Conservation (phyloP, 129 eudicot genomes). For the Centrapalus pauciflorus region DNA sequence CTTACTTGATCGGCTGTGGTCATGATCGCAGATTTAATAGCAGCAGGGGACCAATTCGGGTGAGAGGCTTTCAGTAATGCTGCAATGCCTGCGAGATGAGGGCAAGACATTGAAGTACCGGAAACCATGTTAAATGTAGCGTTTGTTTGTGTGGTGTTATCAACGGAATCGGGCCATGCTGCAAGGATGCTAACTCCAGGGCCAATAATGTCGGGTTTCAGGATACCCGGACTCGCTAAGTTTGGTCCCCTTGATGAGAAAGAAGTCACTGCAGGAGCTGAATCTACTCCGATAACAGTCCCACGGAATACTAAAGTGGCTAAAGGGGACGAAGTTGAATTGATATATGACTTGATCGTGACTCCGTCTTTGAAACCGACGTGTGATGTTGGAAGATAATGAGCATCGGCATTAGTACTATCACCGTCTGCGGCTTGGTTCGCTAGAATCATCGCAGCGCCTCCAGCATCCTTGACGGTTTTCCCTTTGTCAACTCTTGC, state of each 20-base stretch:
- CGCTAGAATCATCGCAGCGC: constrained; percentile 39
- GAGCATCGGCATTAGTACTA: constrained; percentile 30
- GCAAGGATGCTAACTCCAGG: constrained; percentile 59
- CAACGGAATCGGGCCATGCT: constrained; percentile 53
- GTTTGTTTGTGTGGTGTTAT: constrained; percentile 22
- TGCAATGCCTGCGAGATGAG: constrained; percentile 56
- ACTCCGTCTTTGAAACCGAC: constrained; percentile 27
- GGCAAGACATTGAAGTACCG: constrained; percentile 65
- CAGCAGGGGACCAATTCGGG: constrained; percentile 47
- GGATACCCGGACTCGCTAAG: constrained; percentile 43
- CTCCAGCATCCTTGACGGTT: constrained; percentile 40
- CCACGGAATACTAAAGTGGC: constrained; percentile 34
- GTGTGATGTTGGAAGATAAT: constrained; percentile 47
- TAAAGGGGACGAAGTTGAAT: constrained; percentile 27
- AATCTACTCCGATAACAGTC: constrained; percentile 32
- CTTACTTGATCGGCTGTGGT: constrained; percentile 40
- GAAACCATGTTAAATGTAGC: constrained; percentile 36
- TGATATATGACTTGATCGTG: constrained; percentile 31
- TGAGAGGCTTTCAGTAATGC: constrained; percentile 48
- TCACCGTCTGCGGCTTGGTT: constrained; percentile 11
- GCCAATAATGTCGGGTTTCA: constrained; percentile 66
- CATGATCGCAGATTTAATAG: constrained; percentile 54
- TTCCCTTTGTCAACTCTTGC: constrained; percentile 31
- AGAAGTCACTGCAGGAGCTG: constrained; percentile 33
- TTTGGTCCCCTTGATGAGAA: constrained; percentile 64